Conservation (phyloP, 108 stramenopile genomes). For the Bacterosira constricta region DNA sequence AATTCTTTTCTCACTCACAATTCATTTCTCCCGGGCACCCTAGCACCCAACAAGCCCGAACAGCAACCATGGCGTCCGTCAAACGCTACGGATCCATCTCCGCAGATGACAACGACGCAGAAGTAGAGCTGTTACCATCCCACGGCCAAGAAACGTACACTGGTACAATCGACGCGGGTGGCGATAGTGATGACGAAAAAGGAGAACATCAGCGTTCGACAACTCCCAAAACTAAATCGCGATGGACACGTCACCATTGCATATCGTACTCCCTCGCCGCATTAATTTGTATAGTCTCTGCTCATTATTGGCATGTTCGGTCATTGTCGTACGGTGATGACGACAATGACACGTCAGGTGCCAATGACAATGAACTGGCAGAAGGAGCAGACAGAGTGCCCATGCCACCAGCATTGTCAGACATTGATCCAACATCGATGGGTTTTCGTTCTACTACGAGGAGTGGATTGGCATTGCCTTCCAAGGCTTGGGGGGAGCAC, state of each 20-base stretch:
- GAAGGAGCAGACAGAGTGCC: slow-evolving; percentile 26
- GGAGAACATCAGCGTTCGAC: not conserved
- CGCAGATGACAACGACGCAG: slow-evolving; percentile 4
- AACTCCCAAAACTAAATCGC: too few relatives aligned
- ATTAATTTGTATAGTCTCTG: slow-evolving; percentile 4
- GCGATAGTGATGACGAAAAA: not conserved
- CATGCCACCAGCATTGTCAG: slow-evolving; percentile 37
- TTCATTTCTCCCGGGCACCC: too few relatives aligned
- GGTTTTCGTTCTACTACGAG: slow-evolving; percentile 38
- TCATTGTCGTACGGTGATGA: not conserved
- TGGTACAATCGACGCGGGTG: not conserved
- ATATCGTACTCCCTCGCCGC: slow-evolving; percentile 8
- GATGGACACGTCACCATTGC: not conserved
- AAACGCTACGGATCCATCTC: slow-evolving; percentile 24
- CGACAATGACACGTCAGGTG: not conserved
- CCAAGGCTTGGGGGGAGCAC: slow-evolving; percentile 36
- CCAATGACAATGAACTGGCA: too few relatives aligned
- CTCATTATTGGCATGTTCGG: slow-evolving; percentile 2
- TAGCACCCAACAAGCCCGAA: not conserved
- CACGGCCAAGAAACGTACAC: not conserved
- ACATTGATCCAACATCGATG: slow-evolving; percentile 30
- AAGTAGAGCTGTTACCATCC: slow-evolving; percentile 4
- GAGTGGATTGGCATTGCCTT: slow-evolving; percentile 41
- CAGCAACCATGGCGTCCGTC: slow-evolving; percentile 18
- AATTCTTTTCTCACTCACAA: too few relatives aligned